Base-by-base conservation (phyloP, 495 filamentous ascomycete species). In the Talaromyces ruber region DNA sequence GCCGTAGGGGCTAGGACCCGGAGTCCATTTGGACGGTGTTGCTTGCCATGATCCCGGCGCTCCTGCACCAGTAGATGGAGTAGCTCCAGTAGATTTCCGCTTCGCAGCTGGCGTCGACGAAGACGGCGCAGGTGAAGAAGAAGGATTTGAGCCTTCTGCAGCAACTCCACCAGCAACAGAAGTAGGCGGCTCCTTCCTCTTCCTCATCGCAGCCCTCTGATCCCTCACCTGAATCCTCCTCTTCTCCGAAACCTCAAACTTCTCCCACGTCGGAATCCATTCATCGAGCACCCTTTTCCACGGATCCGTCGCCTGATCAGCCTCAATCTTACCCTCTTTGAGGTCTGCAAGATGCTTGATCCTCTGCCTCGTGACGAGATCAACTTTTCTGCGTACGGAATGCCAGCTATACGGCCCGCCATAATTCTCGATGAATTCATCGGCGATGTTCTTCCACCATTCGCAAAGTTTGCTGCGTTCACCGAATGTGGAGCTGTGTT, bases 331-430 rank as follows among this genome's bases (percentile, higher is more conserved):
- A 58, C 63, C 62, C 6, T 73, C 68, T 55, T 67, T 67, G 62
- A 72, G 72, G 22, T 77, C 76, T 2, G 77, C 71, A 0, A 78
- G 67, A 52, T 71, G 74, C 62, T 78, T 74, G 63, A 76, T 72
- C 9, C 77, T 69, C 65, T 76, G 74, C 47, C 76, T 79, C 30
- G 77, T 78, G 6, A 77, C 72, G 24, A 74, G 51, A 61, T 79
- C 77, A 2, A 79, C 77, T 64, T 78, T 79, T 28, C 77, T 69
- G 6, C 77, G 77, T 16, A 79, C 77, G 16, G 76, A 78, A 22
- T 79, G 76, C 77, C 77, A 79, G 16, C 72, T 76, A 64, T 79
- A 79, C 9, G 74, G 73, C 43, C 75, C 71, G 24, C 75, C 75
- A 52, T 76, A 71, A 21, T 70, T 68, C 26, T 63, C 65, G 6